phyloP scores from a whole-genome alignment of 177 flowering plant genomes.

The Telopea speciosissima region DNA sequence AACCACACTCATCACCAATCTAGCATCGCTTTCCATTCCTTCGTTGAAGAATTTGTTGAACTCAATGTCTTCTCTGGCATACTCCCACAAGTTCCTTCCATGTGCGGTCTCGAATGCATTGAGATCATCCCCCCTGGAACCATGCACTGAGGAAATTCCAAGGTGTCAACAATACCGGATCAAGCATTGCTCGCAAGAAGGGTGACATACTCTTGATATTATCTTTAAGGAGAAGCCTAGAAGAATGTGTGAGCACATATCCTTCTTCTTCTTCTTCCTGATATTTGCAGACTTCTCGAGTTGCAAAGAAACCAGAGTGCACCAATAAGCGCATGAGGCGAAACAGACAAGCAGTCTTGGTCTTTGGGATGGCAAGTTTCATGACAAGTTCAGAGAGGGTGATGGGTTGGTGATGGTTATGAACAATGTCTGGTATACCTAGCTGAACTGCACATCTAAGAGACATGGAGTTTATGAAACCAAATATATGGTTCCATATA shows the following conservation, averaged over 20 bases:
- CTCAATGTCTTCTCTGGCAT: neutral
- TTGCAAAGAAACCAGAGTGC: too few species aligned
- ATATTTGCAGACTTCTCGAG: too few species aligned
- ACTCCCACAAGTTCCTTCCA: neutral
- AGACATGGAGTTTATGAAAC: conserved; percentile 17
- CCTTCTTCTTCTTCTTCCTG: too few species aligned
- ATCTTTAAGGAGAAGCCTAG: conserved; percentile 5
- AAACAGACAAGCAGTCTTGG: neutral
- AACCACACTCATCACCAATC: neutral
- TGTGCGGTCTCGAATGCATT: neutral
- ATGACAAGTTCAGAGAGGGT: neutral
- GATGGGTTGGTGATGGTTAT: neutral
- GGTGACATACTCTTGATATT: neutral
- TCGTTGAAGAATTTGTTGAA: conserved; percentile 14
- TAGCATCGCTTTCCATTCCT: conserved; percentile 22
- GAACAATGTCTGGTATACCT: neutral
- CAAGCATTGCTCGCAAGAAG: neutral
- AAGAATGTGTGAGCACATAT: conserved; percentile 4
- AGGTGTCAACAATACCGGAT: neutral
- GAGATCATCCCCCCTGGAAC: too few species aligned
- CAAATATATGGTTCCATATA: conserved; percentile 15
- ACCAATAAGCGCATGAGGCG: neutral
- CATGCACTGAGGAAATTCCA: too few species aligned
- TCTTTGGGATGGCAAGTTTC: neutral
- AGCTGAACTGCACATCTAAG: conserved; percentile 3